Evolutionary conservation across 108 stramenopile species (phyloP).

Genomic region (Cylindrotheca closterium): DNA sequence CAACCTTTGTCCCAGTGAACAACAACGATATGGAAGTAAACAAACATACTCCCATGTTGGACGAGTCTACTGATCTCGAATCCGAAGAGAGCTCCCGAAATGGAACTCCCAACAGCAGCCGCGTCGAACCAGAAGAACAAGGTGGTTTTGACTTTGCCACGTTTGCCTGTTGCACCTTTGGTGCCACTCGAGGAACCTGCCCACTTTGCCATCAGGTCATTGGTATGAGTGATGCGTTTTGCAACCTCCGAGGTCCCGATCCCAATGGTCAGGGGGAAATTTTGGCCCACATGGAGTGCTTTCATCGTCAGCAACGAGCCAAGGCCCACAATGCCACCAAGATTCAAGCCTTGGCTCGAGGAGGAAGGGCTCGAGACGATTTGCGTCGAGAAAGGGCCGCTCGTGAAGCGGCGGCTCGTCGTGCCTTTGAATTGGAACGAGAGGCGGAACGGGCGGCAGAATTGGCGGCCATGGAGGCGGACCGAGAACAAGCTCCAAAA

Average conservation of each 20-base stretch:
- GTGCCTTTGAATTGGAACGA: neutral
- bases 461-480: neutral
- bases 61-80: neutral
- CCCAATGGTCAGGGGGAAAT: neutral
- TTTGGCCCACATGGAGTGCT: neutral
- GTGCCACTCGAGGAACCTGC: neutral
- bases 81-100: neutral
- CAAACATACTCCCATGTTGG: too few relatives aligned
- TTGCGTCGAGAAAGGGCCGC: too few relatives aligned
- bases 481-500: neutral
- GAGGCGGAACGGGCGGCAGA: neutral
- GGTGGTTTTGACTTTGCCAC: slow-evolving; percentile 1
- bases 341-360: neutral
- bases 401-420: too few relatives aligned
- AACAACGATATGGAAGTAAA: too few relatives aligned
- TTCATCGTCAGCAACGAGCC: neutral
- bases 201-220: neutral
- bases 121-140: neutral
- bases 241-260: neutral
- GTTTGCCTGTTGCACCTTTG: neutral
- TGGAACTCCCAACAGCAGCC: neutral
- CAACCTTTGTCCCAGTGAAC: too few relatives aligned
- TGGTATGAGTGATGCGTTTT: neutral
- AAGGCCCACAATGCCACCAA: neutral
- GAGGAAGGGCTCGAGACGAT: neutral